Conservation (phyloP, 441 rosid species). For the Metrosideros polymorpha region DNA sequence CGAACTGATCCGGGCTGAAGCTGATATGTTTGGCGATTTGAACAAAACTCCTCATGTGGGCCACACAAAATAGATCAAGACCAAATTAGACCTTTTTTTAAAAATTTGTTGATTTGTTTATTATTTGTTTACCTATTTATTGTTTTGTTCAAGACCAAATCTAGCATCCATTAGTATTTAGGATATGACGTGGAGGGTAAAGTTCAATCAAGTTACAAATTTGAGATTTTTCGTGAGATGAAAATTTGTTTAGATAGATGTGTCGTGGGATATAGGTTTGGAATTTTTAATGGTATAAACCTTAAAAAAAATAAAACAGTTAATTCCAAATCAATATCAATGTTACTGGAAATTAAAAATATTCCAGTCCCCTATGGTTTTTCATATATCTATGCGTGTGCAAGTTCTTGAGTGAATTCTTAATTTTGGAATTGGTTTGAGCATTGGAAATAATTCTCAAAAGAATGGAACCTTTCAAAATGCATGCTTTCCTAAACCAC, state of each 20-base stretch:
- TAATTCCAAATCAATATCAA: neutral
- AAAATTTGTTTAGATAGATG: no score
- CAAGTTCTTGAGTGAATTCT: neutral
- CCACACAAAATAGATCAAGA: no score
- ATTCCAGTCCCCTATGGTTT: neutral
- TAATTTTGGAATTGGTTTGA: neutral
- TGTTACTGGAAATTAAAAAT: neutral
- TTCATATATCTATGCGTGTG: neutral
- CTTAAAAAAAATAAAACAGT: no score
- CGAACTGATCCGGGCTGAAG: neutral
- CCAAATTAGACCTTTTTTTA: no score
- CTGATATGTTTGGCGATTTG: no score
- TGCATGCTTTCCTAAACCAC: neutral
- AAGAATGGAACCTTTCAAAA: neutral
- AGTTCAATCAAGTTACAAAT: neutral
- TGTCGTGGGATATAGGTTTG: fast-evolving
- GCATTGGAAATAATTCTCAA: no score
- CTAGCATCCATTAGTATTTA: neutral
- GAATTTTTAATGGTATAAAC: neutral
- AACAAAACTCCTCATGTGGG: no score
- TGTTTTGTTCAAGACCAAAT: neutral
- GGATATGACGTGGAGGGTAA: neutral
- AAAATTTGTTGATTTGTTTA: no score
- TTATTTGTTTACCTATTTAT: neutral
- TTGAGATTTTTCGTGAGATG: no score